These are phyloP conservation scores for Erodium trifolium DNA, from an alignment of 441 rosid genomes.

Conservation along the genomic window DNA sequence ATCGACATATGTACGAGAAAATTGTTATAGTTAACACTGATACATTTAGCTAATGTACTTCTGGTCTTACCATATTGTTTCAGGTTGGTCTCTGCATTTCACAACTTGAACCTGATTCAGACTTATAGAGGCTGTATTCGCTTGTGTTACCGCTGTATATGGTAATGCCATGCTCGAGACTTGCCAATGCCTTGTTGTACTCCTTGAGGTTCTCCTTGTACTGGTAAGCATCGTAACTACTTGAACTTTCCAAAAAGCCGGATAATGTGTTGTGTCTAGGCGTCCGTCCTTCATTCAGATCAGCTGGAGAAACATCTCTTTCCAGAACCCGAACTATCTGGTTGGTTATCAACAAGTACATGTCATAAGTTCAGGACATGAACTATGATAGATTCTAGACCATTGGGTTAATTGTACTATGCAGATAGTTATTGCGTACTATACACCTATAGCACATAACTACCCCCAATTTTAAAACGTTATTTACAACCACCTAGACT, in stretches of 20 bases:
- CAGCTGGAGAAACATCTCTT: slow-evolving; percentile 64
- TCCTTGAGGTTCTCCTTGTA: slow-evolving; percentile 81
- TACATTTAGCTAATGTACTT: background rate
- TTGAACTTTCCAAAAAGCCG: slow-evolving; percentile 66
- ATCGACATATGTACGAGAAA: background rate
- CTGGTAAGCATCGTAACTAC: slow-evolving; percentile 56
- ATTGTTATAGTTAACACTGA: background rate
- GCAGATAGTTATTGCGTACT: no score
- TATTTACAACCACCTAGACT: no score
- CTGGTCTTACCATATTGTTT: background rate
- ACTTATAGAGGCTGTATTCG: slow-evolving; percentile 62
- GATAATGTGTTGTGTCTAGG: slow-evolving; percentile 64
- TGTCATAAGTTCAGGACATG: background rate
- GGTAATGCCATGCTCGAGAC: slow-evolving; percentile 47
- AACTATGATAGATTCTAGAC: no score
- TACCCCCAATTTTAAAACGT: no score
- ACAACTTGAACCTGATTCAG: slow-evolving; percentile 51
- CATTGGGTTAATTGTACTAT: no score
- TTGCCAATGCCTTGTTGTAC: slow-evolving; percentile 68
- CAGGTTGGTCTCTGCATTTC: background rate
- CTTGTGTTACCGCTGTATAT: slow-evolving; percentile 67
- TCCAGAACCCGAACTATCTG: slow-evolving; percentile 90
- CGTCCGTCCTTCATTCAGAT: slow-evolving; percentile 70
- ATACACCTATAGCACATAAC: no score
- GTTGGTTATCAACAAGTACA: slow-evolving; percentile 9